A percentile compares a stretch with the other conserved stretches of the same genome.
Evolutionary conservation across 2,329 filamentous ascomycete genomes (phyloP).

Genomic region (Aspergillus sp.): DNA sequence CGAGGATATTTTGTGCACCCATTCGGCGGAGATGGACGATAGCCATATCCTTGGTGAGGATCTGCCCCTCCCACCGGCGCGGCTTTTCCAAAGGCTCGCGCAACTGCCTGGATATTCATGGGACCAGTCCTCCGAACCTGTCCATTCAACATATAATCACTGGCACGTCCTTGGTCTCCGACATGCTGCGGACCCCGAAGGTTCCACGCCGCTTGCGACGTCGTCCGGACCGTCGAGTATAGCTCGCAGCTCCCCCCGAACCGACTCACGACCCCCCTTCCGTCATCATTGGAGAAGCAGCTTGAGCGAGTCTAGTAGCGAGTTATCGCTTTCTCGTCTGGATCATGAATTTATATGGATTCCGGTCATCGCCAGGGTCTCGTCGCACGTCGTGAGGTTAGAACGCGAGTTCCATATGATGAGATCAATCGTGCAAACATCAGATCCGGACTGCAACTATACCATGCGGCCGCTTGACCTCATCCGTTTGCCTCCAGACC

Average conservation of each 20-base stretch:
- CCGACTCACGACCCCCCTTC: constrained; percentile 41
- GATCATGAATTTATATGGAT: constrained; percentile 50
- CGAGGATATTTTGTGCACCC: constrained; percentile 15
- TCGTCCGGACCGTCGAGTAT: constrained; percentile 46
- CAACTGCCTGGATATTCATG: constrained; percentile 74
- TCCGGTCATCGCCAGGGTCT: constrained; percentile 77
- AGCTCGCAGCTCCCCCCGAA: constrained; percentile 43
- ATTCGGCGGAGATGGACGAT: constrained; percentile 33
- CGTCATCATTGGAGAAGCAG: constrained; percentile 51
- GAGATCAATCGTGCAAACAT: constrained; percentile 68
- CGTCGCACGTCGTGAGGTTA: constrained; percentile 76
- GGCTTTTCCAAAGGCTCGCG: constrained; percentile 70
- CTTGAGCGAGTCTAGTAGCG: constrained; percentile 51
- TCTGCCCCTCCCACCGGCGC: constrained; percentile 58
- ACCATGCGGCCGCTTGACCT: constrained; percentile 81
- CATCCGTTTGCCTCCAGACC: constrained; percentile 66
- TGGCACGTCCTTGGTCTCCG: constrained; percentile 71
- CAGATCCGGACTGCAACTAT: constrained; percentile 71
- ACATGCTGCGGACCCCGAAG: constrained; percentile 53
- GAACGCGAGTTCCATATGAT: constrained; percentile 85
- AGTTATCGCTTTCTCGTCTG: constrained; percentile 39
- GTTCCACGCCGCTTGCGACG: constrained; percentile 49
- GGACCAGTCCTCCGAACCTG: constrained; percentile 61
- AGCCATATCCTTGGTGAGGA: constrained; percentile 45
- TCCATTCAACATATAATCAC: constrained; percentile 74